Evolutionary conservation across 805 yeast species (phyloP), one percentile per base, ranked within the genome.

Genomic region (Saccharomycopsis fodiens): DNA sequence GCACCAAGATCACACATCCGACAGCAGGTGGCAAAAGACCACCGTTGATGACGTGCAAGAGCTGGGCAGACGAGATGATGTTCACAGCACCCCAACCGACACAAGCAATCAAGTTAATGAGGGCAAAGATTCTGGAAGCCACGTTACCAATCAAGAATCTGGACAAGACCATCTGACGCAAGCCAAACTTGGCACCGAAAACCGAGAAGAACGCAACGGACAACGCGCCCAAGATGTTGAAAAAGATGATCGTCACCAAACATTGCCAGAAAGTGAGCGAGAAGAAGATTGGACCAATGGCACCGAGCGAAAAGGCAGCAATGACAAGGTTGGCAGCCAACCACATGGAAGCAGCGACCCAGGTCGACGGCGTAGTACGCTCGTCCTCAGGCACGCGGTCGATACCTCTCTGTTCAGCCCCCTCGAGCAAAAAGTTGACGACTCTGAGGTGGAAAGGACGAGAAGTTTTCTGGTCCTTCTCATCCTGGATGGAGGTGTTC

Each of bases 61-160:
- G 67, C 63, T 86, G 93, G 20, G 96, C 95, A 30, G 93, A 79
- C 25, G 88, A 83, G 76, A 88, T 84, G 51, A 85, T 85, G 65
- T 89, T 89, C 40, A 87, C 91, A 7, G 95, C 86, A 64, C 93
- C 85, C 97, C 97, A 89, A 56, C 97, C 96, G 46, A 88, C 77
- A 74, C 95, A 85, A 22, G 95, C 89, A 52, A 89, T 63, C 57
- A 79, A 74, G 60, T 88, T 87, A 60, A 89, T 70, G 39, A 82
- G 62, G 7, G 94, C 81, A 58, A 86, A 82, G 47, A 87, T 71
- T 61, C 95, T 76, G 65, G 84, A 80, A 39, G 83, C 81, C 27
- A 68, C 60, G 63, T 82, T 78, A 52, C 97, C 97, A 52, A 80
- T 72, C 55, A 87, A 72, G 64, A 71, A 88, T 55, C 91, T 74